phyloP scores from a whole-genome alignment of 805 yeast species.

The Saccharomycopsis javanensis region DNA sequence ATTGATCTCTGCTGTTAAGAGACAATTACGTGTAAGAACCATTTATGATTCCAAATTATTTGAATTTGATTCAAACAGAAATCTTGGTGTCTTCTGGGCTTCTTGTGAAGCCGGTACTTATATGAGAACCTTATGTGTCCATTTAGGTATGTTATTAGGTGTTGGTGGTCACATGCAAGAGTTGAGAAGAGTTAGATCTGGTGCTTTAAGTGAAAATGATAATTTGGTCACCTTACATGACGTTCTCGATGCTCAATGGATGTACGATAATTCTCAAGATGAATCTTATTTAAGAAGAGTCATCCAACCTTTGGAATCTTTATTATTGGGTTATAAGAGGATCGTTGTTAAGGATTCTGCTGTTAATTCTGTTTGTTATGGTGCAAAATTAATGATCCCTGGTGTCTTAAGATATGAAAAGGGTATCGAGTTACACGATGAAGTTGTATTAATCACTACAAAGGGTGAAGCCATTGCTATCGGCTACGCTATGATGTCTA shows the following conservation, averaged over 20 bases:
- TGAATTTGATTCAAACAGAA: constrained; percentile 95
- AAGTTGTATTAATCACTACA: constrained; percentile 95
- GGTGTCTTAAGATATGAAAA: constrained; percentile 96
- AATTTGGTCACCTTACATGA: constrained; percentile 93
- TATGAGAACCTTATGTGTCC: constrained; percentile 98
- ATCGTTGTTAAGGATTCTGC: constrained; percentile 92
- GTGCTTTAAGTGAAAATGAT: constrained; percentile 86
- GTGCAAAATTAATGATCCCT: constrained; percentile 98
- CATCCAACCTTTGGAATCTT: constrained; percentile 89
- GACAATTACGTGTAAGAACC: constrained; percentile 97
- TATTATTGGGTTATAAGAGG: constrained; percentile 92
- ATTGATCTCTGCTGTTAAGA: constrained; percentile 95
- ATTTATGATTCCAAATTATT: constrained; percentile 92
- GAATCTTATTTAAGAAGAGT: constrained; percentile 91
- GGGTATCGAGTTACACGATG: constrained; percentile 94
- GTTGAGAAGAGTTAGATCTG: constrained; percentile 96
- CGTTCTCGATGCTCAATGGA: constrained; percentile 96
- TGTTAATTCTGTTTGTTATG: constrained; percentile 96
- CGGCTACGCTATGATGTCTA: constrained; percentile 97
- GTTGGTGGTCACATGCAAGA: constrained; percentile 99
- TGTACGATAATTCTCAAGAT: constrained; percentile 93
- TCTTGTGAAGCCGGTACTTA: constrained; percentile 99
- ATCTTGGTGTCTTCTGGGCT: constrained; percentile 98
- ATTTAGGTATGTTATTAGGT: constrained; percentile 94
- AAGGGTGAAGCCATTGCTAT: constrained; percentile 99